These are phyloP conservation scores for Juglanconis sp. DNA, from an alignment of 2,329 filamentous ascomycete species.

Conservation along the genomic window DNA sequence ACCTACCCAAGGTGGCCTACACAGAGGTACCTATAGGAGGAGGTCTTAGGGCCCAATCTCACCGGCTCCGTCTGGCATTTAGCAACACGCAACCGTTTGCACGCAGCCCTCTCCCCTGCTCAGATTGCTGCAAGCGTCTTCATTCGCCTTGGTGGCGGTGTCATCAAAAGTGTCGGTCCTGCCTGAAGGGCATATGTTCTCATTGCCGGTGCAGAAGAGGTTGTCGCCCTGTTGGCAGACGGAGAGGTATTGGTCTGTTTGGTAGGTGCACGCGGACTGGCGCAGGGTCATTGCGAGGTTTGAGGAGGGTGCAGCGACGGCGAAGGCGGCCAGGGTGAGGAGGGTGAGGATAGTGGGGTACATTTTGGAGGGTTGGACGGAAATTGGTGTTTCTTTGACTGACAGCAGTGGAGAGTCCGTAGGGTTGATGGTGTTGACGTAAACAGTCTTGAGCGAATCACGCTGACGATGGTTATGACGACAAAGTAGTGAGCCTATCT, in stretches of 20 bases:
- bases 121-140: neutral
- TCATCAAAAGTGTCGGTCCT: neutral
- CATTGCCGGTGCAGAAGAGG: neutral
- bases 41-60: too few species aligned
- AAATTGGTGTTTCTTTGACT: neutral
- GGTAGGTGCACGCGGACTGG: neutral
- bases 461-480: too few species aligned
- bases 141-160: neutral
- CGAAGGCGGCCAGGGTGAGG: neutral
- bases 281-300: too few species aligned
- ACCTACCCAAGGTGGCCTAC: too few species aligned
- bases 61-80: neutral
- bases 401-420: too few species aligned
- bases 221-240: neutral
- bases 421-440: too few species aligned
- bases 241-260: neutral
- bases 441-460: too few species aligned
- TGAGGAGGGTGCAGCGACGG: neutral
- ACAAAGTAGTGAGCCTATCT: too few species aligned
- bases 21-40: too few species aligned
- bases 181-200: neutral
- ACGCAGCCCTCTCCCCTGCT: neutral
- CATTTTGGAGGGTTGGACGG: neutral
- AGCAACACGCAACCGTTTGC: slow-evolving; percentile 1
- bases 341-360: neutral